Conservation (phyloP, 1,284 basidiomycete genomes). For the Earliella scabrosa region DNA sequence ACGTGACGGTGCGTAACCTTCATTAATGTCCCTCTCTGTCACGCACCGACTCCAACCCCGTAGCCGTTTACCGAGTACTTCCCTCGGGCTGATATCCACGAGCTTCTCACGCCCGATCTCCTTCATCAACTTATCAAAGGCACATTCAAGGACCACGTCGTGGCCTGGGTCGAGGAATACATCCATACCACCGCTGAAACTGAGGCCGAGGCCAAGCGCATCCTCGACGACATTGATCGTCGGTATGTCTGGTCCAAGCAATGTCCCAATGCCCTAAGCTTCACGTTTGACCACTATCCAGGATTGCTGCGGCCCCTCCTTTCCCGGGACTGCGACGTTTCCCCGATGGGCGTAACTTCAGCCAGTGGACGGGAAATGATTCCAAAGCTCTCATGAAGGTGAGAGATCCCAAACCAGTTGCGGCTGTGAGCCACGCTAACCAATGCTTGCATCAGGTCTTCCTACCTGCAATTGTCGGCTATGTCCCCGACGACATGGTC, state of each 20-base stretch:
- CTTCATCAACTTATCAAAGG: conserved; percentile 12
- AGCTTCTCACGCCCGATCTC: conserved; percentile 1
- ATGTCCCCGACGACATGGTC: conserved; percentile 14
- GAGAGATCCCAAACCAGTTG: too few species aligned
- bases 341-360: conserved; percentile 17
- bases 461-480: conserved; percentile 15
- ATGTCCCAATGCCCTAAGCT: too few species aligned
- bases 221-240: conserved; percentile 25
- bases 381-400: conserved; percentile 30
- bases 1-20: conserved; percentile 24
- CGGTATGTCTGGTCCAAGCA: too few species aligned
- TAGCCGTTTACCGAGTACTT: conserved; percentile 10
- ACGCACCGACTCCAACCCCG: background rate
- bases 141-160: too few species aligned
- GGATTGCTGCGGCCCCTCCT: conserved; percentile 7
- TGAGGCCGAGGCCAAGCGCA: background rate
- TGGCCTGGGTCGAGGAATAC: conserved; percentile 11
- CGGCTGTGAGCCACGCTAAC: too few species aligned
- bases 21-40: background rate
- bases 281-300: background rate
- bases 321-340: conserved; percentile 25
- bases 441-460: too few species aligned
- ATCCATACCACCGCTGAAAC: background rate
- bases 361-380: conserved; percentile 28
- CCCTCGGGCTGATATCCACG: conserved; percentile 9